phyloP scores from a whole-genome alignment of 768 basidiomycete species.

The Leucosporidium creatinivorum region DNA sequence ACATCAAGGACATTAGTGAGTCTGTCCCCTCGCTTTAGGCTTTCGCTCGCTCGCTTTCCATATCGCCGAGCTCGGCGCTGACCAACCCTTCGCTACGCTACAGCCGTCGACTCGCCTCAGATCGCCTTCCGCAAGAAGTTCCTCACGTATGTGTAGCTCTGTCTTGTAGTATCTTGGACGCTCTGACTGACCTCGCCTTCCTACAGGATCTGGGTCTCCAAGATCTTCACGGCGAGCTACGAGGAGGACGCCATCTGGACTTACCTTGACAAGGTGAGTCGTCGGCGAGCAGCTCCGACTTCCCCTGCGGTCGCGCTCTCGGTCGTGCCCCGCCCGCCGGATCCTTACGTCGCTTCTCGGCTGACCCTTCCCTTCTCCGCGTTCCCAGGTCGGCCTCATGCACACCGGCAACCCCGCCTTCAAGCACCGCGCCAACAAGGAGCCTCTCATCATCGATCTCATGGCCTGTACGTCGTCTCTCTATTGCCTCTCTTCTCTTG shows the following conservation, averaged over 20 bases:
- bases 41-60: too few relatives aligned
- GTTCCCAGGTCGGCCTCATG: conserved; percentile 17
- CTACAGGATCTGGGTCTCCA: not conserved
- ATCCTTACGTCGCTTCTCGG: not conserved
- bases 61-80: not conserved
- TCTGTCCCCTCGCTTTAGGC: not conserved
- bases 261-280: not conserved
- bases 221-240: not conserved
- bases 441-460: conserved; percentile 16
- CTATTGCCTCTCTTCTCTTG: too few relatives aligned
- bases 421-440: conserved; percentile 8
- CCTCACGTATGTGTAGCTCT: too few relatives aligned
- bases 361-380: conserved; percentile 7
- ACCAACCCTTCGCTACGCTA: too few relatives aligned
- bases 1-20: not conserved
- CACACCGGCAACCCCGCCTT: conserved; percentile 20
- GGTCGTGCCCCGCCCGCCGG: too few relatives aligned
- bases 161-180: not conserved
- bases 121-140: too few relatives aligned
- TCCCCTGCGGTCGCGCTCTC: too few relatives aligned
- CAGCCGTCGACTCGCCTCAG: too few relatives aligned
- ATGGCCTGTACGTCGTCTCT: not conserved
- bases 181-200: not conserved
- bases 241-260: not conserved
- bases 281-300: too few relatives aligned